A percentile compares a stretch with the other conserved stretches of the same genome.
Evolutionary conservation across 208 protist species (phyloP).

Genomic region (Leishmania major): DNA sequence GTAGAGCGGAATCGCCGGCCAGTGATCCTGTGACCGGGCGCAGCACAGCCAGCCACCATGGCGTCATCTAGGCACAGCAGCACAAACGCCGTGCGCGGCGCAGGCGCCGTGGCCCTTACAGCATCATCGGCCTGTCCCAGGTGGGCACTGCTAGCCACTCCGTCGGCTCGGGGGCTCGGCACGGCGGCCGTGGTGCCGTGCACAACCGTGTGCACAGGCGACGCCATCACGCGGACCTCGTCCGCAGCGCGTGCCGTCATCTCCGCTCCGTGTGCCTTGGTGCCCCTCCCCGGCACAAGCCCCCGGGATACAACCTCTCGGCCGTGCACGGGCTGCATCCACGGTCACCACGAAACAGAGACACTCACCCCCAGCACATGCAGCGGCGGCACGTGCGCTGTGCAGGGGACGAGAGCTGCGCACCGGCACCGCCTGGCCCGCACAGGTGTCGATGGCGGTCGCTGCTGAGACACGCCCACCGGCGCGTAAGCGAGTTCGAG

Average conservation of each 20-base stretch:
- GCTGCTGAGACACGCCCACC: not conserved
- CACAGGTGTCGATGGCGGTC: not conserved
- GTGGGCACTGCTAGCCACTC: no score
- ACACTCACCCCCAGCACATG: not conserved
- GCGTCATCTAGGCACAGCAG: no score
- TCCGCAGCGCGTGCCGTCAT: not conserved
- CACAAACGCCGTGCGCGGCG: no score
- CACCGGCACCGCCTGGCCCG: not conserved
- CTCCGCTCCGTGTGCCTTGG: not conserved
- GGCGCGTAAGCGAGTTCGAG: not conserved
- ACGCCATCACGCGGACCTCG: no score
- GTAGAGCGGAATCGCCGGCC: no score
- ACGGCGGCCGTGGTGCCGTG: not conserved
- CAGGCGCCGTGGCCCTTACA: no score
- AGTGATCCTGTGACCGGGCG: no score
- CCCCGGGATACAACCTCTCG: not conserved
- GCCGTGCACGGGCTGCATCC: not conserved
- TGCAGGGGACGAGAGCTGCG: not conserved
- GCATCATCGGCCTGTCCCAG: no score
- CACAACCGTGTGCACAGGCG: no score
- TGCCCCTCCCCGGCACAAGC: not conserved
- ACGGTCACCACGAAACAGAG: not conserved
- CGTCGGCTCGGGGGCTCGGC: no score
- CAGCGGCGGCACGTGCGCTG: conserved; percentile 1
- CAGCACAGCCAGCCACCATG: no score